phyloP scores from a whole-genome alignment of 306 rosid genomes.

The Erythrophleum fordii region DNA sequence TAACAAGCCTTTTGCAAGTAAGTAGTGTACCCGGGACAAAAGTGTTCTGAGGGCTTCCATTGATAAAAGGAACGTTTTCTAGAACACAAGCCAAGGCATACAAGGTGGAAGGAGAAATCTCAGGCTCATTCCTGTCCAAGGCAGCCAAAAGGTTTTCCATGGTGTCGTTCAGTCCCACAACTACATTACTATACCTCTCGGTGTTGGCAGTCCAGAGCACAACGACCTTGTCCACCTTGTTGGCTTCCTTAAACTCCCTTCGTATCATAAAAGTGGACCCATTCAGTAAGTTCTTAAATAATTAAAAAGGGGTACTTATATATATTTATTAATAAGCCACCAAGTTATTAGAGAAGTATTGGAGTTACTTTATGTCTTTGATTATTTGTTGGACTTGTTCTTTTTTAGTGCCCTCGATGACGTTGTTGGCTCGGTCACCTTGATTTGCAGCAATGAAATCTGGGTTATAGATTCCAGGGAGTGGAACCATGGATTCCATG shows the following conservation, averaged over 20 bases:
- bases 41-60: conserved; percentile 99
- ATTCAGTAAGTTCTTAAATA: conserved; percentile 18
- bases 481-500: conserved; percentile 98
- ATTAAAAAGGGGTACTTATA: background rate
- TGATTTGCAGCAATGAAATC: conserved; percentile 99
- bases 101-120: conserved; percentile 98
- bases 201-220: conserved; percentile 99
- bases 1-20: background rate
- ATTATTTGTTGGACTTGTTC: conserved; percentile 84
- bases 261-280: conserved; percentile 6
- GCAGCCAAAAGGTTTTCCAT: conserved; percentile 79
- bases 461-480: conserved; percentile 89
- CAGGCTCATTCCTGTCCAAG: conserved; percentile 82
- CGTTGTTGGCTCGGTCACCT: conserved; percentile 84
- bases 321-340: background rate
- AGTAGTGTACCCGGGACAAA: conserved; percentile 79
- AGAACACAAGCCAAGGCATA: conserved; percentile 86
- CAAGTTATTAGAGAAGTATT: background rate
- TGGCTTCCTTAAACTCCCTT: conserved; percentile 90
- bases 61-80: conserved; percentile 90
- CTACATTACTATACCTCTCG: conserved; percentile 88
- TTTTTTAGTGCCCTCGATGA: conserved; percentile 87
- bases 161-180: conserved; percentile 90
- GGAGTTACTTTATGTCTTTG: conserved; percentile 70
- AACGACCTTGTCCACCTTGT: conserved; percentile 84